phyloP scores from a whole-genome alignment of 768 basidiomycete genomes.

The Xerocomellus intermedius region DNA sequence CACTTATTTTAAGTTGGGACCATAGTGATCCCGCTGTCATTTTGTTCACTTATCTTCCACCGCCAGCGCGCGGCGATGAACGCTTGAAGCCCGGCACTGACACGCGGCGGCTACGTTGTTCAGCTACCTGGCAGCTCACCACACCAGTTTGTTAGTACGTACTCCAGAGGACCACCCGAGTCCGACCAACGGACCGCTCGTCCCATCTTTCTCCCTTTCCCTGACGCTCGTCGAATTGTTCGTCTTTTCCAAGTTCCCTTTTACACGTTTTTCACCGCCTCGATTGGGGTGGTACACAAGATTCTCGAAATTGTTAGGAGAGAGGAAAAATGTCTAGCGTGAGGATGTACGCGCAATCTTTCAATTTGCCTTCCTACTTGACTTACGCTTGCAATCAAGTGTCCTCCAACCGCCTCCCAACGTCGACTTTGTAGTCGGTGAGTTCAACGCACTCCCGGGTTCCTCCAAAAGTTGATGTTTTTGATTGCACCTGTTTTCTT shows the following conservation, averaged over 20 bases:
- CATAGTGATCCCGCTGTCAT: background rate
- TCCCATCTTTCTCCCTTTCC: background rate
- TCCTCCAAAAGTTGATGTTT: background rate
- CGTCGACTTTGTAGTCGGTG: constrained; percentile 85
- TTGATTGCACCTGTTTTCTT: background rate
- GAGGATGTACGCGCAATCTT: constrained; percentile 39
- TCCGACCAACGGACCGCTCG: background rate
- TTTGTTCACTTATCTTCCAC: background rate
- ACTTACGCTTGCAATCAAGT: constrained; percentile 37
- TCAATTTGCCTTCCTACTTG: background rate
- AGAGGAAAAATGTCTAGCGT: constrained; percentile 40
- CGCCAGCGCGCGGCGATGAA: constrained; percentile 14
- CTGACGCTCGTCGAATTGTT: background rate
- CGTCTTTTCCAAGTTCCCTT: background rate
- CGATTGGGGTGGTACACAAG: constrained; percentile 3
- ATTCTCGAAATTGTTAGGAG: background rate
- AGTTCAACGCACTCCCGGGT: constrained; percentile 16
- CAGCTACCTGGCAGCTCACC: background rate
- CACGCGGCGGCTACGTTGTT: constrained; percentile 18
- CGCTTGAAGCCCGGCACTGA: constrained; percentile 13
- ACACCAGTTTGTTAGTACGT: constrained; percentile 7
- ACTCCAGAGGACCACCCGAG: background rate
- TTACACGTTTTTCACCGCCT: background rate
- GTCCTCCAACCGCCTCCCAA: constrained; percentile 85
- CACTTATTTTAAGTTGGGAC: background rate